Evolutionary conservation across 106 monocot species (phyloP), one percentile per base, ranked within the genome.

Genomic region (Alisma plantagoaquatica): DNA sequence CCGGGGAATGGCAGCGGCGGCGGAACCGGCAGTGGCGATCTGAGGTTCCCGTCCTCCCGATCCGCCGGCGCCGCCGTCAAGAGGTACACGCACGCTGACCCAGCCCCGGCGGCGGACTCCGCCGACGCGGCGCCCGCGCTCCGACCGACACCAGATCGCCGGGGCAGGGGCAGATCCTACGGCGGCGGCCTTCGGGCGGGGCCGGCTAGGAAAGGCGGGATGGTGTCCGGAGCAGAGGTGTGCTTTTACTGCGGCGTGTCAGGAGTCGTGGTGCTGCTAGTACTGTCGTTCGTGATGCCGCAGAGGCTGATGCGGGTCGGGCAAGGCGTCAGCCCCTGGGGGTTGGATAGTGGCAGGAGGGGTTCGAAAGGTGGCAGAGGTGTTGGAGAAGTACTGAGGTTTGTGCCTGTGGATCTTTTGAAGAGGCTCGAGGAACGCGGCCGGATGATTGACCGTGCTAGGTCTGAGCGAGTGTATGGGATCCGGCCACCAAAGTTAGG

Each of bases 401-500:
- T 75, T 50, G 25, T 67, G 32, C 71, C 80, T 31, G 43, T 43
- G 18, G 71, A 74, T 59, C 62, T 75, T 32, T 27, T 70, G 25
- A 45, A 58, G 66, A 61, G 63, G 53, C 47, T 80, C 27, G 67
- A 67, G 52, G 67, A 74, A 44, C 46, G 45, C 1, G 57, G 70
- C 20, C 47, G 29, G 51, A 29, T 79, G 32, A n/a, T n/a, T n/a
- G 70, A 70, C 31, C 26, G 55, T 64, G 23, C 43, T 50, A 55
- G 78, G 60, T 64, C 65, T 15, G 51, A 56, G 43, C 19, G 10
- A 3, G n/a, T 35, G 33, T 9, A 27, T n/a, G 63, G 74, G 12
- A 15, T 80, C 26, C 70, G 80, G 30, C 67, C 58, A 19, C 74
- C 80, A 1, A 65, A 70, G 33, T 3, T 80, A 18, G 80, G 70